Evolutionary conservation across 495 filamentous ascomycete species (phyloP), one percentile per base, ranked within the genome.

Genomic region (Xylaria telfairii): DNA sequence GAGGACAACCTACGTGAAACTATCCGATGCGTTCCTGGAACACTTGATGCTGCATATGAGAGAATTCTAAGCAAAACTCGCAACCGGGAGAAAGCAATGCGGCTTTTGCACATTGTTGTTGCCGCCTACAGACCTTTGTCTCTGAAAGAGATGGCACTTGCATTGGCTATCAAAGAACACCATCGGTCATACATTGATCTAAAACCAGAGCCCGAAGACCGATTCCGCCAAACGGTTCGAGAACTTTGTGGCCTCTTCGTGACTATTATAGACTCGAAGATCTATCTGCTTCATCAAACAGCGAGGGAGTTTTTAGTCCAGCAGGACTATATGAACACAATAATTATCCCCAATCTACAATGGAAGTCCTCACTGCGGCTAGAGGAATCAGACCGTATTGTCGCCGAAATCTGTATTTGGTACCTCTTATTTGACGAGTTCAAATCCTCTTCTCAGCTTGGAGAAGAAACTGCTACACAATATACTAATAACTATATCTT

Each of bases 211-310:
- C 60, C 72, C 41, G 65, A 75, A 46, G 47, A 68, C 19, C 57
- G 66, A 26, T 79, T 83, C 39, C 69, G 70, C 24, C 12, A 67
- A 0, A 70, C 61, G 7, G 42, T 85, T 1, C 61, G 78, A 74
- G 74, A 79, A 19, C 21, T 79, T 7, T 85, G 83, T 62, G 82
- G 83, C 0, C 78, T 84, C 12, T 80, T 84, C 63, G 68, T 85
- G n/a, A 74, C 69, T 2, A 78, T 83, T 26, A 65, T 76, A 21
- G 72, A 81, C 46, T 75, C 72, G 0, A 78, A 72, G 64, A 65
- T 85, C 3, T 85, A 81, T 63, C 62, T 85, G 1, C 72, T 85
- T 32, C 83, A 84, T 53, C 83, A 85, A 56, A 85, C 83, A 1
- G 81, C 78, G 8, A 83, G 72, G 62, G 80, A 83, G 64, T 83